A percentile compares a stretch with the other conserved stretches of the same genome.
phyloP scores from a whole-genome alignment of 2,329 filamentous ascomycete genomes.

The Lecanicillium sp. region DNA sequence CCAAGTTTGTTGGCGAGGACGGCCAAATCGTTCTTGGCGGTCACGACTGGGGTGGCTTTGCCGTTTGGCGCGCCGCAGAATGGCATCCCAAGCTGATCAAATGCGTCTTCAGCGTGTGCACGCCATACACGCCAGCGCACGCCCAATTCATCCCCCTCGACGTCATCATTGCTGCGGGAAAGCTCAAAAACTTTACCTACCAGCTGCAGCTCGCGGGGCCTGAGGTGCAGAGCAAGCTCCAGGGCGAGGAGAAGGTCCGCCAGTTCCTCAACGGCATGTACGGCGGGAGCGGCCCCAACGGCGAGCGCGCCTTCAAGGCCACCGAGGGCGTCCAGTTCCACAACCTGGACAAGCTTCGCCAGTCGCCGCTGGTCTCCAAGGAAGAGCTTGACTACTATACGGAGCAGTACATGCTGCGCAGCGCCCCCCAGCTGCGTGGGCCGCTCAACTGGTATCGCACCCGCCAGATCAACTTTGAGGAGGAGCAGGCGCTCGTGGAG shows the following conservation, averaged over 20 bases:
- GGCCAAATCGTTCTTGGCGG: conserved; percentile 70
- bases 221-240: conserved; percentile 52
- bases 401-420: conserved; percentile 56
- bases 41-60: conserved; percentile 84
- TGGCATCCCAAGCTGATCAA: conserved; percentile 67
- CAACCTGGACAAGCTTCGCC: conserved; percentile 48
- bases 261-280: conserved; percentile 66
- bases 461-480: conserved; percentile 63
- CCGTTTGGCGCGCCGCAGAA: conserved; percentile 67
- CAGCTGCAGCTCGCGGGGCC: conserved; percentile 72
- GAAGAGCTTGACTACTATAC: conserved; percentile 75
- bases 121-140: conserved; percentile 57
- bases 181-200: conserved; percentile 67
- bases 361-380: conserved; percentile 51
- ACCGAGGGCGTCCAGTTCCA: conserved; percentile 57
- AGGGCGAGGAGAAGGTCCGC: conserved; percentile 54
- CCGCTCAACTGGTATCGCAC: conserved; percentile 87
- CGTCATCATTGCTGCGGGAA: conserved; percentile 44
- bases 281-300: conserved; percentile 52
- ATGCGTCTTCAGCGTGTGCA: conserved; percentile 74
- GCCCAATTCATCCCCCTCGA: conserved; percentile 48
- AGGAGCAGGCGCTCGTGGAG: conserved; percentile 57
- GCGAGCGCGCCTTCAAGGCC: conserved; percentile 50
- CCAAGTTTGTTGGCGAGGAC: conserved; percentile 39
- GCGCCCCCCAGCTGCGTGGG: conserved; percentile 56